These are phyloP conservation scores for Colletotrichum nymphaeae DNA, from an alignment of 2,329 filamentous ascomycete species.

Conservation along the genomic window DNA sequence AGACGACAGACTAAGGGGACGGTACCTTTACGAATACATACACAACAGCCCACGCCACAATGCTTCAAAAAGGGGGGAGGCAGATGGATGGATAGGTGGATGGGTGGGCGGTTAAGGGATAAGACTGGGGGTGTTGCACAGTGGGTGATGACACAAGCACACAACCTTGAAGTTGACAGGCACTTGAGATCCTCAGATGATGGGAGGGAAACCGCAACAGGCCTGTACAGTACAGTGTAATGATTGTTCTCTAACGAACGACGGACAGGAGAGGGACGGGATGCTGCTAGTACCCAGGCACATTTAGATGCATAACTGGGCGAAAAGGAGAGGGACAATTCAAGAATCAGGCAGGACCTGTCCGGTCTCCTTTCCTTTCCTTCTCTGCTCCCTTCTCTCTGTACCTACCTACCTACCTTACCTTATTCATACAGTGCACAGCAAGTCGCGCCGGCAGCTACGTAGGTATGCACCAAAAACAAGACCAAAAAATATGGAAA, in stretches of 20 bases:
- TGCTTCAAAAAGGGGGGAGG: constrained; percentile 33
- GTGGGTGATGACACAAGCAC: constrained; percentile 36
- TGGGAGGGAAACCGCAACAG: too few relatives aligned
- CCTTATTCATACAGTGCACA: too few relatives aligned
- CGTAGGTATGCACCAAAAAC: background rate
- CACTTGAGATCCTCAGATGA: too few relatives aligned
- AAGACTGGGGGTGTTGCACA: constrained; percentile 27
- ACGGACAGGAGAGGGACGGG: background rate
- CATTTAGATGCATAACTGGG: background rate
- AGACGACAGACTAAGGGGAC: constrained; percentile 33
- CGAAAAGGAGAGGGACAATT: background rate
- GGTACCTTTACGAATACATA: background rate
- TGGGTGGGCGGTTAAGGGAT: constrained; percentile 25
- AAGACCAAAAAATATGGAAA: constrained; percentile 19
- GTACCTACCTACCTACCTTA: too few relatives aligned
- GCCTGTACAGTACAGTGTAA: too few relatives aligned
- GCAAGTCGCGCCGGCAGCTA: too few relatives aligned
- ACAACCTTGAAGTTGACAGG: too few relatives aligned
- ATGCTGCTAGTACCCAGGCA: background rate
- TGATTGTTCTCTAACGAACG: background rate
- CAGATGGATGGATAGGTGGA: constrained; percentile 18
- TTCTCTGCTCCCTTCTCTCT: background rate
- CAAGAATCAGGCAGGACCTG: background rate
- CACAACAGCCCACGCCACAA: constrained; percentile 25
- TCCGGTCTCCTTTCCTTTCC: background rate